These are phyloP conservation scores for Penicillium egyptiacum DNA, from an alignment of 495 filamentous ascomycete species.

Conservation along the genomic window DNA sequence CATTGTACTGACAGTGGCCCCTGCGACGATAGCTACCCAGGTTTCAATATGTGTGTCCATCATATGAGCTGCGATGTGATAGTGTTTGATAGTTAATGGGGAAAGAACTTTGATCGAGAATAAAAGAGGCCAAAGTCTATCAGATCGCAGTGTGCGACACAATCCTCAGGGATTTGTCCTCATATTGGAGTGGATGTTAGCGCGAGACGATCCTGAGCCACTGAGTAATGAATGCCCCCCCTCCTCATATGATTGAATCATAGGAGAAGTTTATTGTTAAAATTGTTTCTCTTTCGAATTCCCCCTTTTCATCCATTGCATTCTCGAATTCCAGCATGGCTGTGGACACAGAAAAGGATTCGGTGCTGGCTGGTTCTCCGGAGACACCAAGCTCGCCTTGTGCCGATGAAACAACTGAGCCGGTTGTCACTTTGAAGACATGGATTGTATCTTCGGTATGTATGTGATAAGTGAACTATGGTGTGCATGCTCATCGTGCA, in stretches of 20 bases:
- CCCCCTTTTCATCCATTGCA: neutral
- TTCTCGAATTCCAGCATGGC: slow-evolving; percentile 7
- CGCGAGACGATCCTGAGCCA: slow-evolving; percentile 3
- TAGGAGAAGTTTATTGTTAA: neutral
- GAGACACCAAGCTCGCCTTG: slow-evolving; percentile 11
- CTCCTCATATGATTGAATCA: neutral
- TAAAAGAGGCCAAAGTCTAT: neutral
- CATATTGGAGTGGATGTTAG: neutral
- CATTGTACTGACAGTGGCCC: slow-evolving; percentile 26
- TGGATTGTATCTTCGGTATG: slow-evolving; percentile 28
- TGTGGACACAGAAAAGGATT: slow-evolving; percentile 13
- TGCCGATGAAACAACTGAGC: slow-evolving; percentile 12
- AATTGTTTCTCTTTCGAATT: neutral
- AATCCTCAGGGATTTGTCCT: neutral
- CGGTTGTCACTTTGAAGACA: slow-evolving; percentile 26
- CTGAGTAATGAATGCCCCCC: neutral
- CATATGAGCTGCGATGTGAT: neutral
- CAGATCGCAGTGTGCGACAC: neutral
- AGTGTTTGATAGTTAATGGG: neutral
- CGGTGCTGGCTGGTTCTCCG: slow-evolving; percentile 6
- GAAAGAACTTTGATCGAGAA: neutral
- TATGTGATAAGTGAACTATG: neutral
- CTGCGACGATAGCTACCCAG: slow-evolving; percentile 24
- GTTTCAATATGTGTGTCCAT: slow-evolving; percentile 20
- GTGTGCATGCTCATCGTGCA: neutral